phyloP scores from a whole-genome alignment of 2,329 filamentous ascomycete genomes.

The Claviceps pazoutovae region DNA sequence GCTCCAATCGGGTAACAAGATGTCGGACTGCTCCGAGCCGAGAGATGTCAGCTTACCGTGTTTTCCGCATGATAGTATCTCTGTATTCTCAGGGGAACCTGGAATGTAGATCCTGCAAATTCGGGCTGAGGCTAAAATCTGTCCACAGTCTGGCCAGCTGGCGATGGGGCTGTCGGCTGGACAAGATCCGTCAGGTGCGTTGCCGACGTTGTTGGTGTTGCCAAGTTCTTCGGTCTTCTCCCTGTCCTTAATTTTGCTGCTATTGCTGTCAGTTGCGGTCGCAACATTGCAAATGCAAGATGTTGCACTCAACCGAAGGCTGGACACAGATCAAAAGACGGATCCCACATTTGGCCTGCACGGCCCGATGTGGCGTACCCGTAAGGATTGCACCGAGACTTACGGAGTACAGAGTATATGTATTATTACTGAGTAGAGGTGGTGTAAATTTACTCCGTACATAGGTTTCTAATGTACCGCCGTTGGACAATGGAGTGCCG shows the following conservation, averaged over 20 bases:
- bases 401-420: neutral
- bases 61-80: neutral
- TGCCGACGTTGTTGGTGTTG: neutral
- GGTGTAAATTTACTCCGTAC: neutral
- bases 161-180: no score
- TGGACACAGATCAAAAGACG: neutral
- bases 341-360: neutral
- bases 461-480: neutral
- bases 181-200: neutral
- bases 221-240: neutral
- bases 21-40: neutral
- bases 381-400: neutral
- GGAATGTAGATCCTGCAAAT: no score
- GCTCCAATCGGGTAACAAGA: neutral
- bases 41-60: neutral
- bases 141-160: no score
- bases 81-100: no score
- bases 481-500: no score
- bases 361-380: neutral
- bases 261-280: neutral
- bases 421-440: no score
- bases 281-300: neutral
- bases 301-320: neutral
- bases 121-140: no score
- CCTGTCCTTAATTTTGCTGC: neutral